Evolutionary conservation across 1,139 yeast genomes (phyloP).

Genomic region (Yamadazyma conglobata): DNA sequence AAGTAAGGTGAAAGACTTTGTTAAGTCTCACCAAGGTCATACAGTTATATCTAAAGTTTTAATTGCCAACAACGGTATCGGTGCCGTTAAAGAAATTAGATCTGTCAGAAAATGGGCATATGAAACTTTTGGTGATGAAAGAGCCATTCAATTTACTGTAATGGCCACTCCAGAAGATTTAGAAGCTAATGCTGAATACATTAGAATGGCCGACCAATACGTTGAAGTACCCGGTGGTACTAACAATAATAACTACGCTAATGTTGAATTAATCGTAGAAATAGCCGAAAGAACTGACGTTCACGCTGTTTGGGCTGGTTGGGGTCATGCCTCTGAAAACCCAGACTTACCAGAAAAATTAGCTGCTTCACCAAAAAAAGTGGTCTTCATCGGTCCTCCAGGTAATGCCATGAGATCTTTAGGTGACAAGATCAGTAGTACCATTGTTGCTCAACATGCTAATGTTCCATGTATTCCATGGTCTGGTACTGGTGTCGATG

Average conservation of each 20-base stretch:
- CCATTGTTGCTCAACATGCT: conserved; percentile 98
- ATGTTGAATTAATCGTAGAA: conserved; percentile 94
- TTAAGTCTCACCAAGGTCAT: conserved; percentile 85
- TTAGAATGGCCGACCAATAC: conserved; percentile 98
- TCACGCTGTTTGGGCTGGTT: conserved; percentile 99
- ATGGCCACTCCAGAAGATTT: conserved; percentile 99
- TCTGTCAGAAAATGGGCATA: conserved; percentile 98
- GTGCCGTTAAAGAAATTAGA: conserved; percentile 97
- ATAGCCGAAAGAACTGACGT: conserved; percentile 95
- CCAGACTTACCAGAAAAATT: conserved; percentile 89
- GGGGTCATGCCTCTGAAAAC: conserved; percentile 99
- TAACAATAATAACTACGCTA: conserved; percentile 95
- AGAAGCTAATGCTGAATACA: conserved; percentile 94
- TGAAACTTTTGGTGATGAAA: conserved; percentile 94
- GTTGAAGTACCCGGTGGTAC: conserved; percentile 99
- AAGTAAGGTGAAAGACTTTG: conserved; percentile 77
- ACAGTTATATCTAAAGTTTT: conserved; percentile 85
- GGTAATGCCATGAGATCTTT: conserved; percentile 99
- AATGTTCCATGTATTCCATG: conserved; percentile 97
- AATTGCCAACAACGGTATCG: conserved; percentile 98
- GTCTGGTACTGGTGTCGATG: conserved; percentile 96
- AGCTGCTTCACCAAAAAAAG: conserved; percentile 85
- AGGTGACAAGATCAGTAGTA: conserved; percentile 96
- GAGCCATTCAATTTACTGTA: conserved; percentile 88
- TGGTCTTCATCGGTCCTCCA: conserved; percentile 92